Base-by-base conservation (phyloP, 2,329 filamentous ascomycete species). In the Alternaria conjuncta region DNA sequence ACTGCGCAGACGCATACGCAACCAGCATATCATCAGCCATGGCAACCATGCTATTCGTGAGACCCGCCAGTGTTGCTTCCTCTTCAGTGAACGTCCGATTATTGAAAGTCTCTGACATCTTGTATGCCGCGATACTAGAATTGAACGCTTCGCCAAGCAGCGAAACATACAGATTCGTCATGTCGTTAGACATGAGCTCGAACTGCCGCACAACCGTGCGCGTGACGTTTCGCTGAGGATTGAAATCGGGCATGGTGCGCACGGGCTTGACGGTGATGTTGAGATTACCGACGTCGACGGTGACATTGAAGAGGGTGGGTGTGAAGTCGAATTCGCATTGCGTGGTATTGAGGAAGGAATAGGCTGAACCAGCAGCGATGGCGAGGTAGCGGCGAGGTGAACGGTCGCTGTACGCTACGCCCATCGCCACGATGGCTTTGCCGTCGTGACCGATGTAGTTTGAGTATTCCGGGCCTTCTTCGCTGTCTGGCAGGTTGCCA, bases 141-240 rank as follows among this genome's bases (percentile, higher is more conserved):
- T 79, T 76, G 45, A 82, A 68, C 2, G 79, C 74, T 46, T 78
- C 68, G 18, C 79, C 79, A 2, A 81, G 71, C 0, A 78, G 70
- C 0, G 79, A 81, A 20, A 76, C 73, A 64, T 80, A 79, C 2
- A 81, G 50, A 44, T 76, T 82, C 3, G 75, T 81, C 60, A 79
- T 68, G 60, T 79, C 78, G 51, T 80, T 80, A 6, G 79, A 74
- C 20, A 80, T 73, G n/a, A 77, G 64, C 58, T 79, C 73, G 46
- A 80, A 77, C 45, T 80, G 74, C 4, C 77, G 74, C 5, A 79
- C 70, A 1, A 74, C 53, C 0, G 73, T 73, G 26, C 63, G 61
- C 3, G 76, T 77, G 11, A 79, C 57, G 65, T 76, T 77, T 25
- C 77, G 68, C 43, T 72, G 56, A 1, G 76, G 73, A 8, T 78